These are phyloP conservation scores for Piromyces finnis DNA, from an alignment of 192 early-diverging fungal species.

Conservation along the genomic window DNA sequence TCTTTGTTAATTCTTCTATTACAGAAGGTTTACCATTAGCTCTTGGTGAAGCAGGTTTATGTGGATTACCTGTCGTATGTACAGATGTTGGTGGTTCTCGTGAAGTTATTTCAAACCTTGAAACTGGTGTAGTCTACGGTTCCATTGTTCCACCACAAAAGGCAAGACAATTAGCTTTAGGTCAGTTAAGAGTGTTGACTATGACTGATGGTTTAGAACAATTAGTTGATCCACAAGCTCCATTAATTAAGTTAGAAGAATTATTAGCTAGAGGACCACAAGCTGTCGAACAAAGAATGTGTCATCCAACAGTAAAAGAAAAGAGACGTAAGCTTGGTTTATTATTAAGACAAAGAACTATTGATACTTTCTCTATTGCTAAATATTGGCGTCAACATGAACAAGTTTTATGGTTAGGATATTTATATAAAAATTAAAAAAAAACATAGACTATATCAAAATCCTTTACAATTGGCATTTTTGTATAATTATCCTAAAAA, in stretches of 20 bases:
- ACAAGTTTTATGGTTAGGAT: constrained; percentile 10
- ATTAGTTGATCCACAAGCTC: constrained; percentile 3
- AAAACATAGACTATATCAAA: too few species aligned
- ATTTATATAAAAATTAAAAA: not conserved
- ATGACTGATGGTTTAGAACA: constrained; percentile 16
- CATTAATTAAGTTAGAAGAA: constrained; percentile 4
- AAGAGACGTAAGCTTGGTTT: constrained; percentile 11
- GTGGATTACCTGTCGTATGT: constrained; percentile 13
- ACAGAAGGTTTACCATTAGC: constrained; percentile 14
- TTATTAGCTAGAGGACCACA: constrained; percentile 8
- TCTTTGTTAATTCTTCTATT: constrained; percentile 26
- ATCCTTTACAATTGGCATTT: too few species aligned
- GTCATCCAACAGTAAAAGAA: constrained; percentile 11
- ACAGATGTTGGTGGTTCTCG: constrained; percentile 13
- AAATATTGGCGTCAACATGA: constrained; percentile 24
- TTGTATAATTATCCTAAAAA: too few species aligned
- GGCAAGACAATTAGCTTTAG: constrained; percentile 16
- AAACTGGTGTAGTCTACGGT: constrained; percentile 9
- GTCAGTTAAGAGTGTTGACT: constrained; percentile 13
- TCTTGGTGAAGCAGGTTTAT: constrained; percentile 13
- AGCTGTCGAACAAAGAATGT: constrained; percentile 9
- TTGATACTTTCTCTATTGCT: constrained; percentile 15
- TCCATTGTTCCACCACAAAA: constrained; percentile 15
- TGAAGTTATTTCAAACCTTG: constrained; percentile 9
- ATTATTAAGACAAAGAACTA: constrained; percentile 10